Evolutionary conservation across 805 yeast genomes (phyloP).

Genomic region (Kodamaea leandrae): DNA sequence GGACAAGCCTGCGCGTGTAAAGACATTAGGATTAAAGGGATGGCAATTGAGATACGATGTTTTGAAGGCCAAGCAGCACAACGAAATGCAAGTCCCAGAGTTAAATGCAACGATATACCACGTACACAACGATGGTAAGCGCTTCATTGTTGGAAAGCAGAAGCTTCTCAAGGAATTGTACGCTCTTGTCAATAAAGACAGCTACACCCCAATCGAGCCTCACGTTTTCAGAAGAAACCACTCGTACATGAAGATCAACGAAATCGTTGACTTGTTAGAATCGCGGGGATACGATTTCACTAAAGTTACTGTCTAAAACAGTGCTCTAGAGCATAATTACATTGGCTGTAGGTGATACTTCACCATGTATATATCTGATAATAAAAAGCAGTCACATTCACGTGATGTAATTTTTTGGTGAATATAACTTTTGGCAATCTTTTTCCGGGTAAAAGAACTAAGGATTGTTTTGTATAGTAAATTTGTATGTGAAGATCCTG

Average conservation of each 20-base stretch:
- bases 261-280: constrained; percentile 51
- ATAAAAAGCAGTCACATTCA: constrained; percentile 14
- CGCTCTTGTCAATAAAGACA: constrained; percentile 46
- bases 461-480: background rate
- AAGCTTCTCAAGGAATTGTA: constrained; percentile 54
- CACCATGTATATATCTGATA: constrained; percentile 3
- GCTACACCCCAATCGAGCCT: constrained; percentile 44
- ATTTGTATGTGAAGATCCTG: constrained; percentile 4
- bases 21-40: constrained; percentile 89
- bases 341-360: background rate
- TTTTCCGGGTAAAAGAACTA: background rate
- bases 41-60: constrained; percentile 86
- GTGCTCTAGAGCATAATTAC: background rate
- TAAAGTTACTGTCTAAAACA: constrained; percentile 20
- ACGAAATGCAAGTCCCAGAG: constrained; percentile 34
- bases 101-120: constrained; percentile 43
- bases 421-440: background rate
- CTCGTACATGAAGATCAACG: constrained; percentile 44
- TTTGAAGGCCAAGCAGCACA: constrained; percentile 43
- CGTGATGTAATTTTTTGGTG: constrained; percentile 8
- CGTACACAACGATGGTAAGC: constrained; percentile 43
- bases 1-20: constrained; percentile 84
- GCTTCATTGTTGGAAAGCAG: constrained; percentile 63
- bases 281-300: constrained; percentile 39
- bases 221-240: constrained; percentile 46